phyloP scores from a whole-genome alignment of 2,329 filamentous ascomycete genomes.

The Camptophora hylomeconis region DNA sequence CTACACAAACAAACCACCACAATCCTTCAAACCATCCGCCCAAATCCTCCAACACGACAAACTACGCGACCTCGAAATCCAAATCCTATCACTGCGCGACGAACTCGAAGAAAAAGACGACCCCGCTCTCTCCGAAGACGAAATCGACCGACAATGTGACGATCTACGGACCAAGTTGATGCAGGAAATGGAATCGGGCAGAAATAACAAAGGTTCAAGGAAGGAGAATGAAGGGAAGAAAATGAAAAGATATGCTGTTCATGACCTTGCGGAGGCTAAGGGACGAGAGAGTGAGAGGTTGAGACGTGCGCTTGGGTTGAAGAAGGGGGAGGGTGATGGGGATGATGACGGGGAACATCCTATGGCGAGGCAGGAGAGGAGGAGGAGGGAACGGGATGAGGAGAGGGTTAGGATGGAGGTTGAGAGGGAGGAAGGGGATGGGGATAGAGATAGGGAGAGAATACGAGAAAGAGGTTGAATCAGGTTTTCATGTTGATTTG shows the following conservation, averaged over 20 bases:
- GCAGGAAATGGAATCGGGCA: slow-evolving; percentile 36
- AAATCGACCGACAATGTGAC: slow-evolving; percentile 69
- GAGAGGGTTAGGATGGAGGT: slow-evolving; percentile 10
- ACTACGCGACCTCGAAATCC: slow-evolving; percentile 80
- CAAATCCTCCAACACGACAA: slow-evolving; percentile 91
- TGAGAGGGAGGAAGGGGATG: slow-evolving; percentile 25
- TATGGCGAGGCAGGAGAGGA: slow-evolving; percentile 35
- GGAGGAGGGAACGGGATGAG: slow-evolving; percentile 26
- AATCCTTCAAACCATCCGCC: slow-evolving; percentile 71
- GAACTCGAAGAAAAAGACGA: slow-evolving; percentile 67
- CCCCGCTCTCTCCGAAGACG: too few species aligned
- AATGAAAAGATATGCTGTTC: slow-evolving; percentile 76
- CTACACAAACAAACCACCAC: slow-evolving; percentile 40
- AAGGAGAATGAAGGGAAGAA: slow-evolving; percentile 22
- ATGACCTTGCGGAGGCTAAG: slow-evolving; percentile 92
- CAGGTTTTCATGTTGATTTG: too few species aligned
- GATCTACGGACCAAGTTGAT: slow-evolving; percentile 52
- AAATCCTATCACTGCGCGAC: slow-evolving; percentile 82
- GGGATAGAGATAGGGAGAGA: slow-evolving; percentile 23
- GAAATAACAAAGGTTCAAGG: slow-evolving; percentile 17
- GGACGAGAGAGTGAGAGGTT: slow-evolving; percentile 87
- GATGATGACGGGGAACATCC: slow-evolving; percentile 22
- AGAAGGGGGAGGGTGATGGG: slow-evolving; percentile 38
- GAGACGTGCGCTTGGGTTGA: slow-evolving; percentile 74
- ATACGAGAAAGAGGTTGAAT: too few species aligned